These are phyloP conservation scores for Apiospora marii DNA, from an alignment of 2,329 filamentous ascomycete genomes.

Conservation along the genomic window DNA sequence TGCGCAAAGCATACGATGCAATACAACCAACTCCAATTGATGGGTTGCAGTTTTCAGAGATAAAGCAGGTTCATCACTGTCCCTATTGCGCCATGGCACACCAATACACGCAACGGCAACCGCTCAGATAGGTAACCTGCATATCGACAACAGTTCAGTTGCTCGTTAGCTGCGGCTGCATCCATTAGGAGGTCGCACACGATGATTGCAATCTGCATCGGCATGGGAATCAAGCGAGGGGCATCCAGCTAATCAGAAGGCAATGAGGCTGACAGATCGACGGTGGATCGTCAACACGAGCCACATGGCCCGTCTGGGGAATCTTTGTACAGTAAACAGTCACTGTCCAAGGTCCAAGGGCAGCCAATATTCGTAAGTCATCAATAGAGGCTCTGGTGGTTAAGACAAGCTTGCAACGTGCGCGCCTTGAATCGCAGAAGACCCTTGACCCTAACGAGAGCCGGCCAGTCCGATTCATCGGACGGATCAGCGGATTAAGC, in stretches of 20 bases:
- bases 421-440: conserved; percentile 6
- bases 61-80: neutral
- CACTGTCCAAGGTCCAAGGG: neutral
- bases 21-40: conserved; percentile 5
- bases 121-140: neutral
- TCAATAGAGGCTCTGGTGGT: neutral
- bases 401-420: conserved; percentile 12
- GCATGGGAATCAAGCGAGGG: conserved; percentile 3
- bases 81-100: neutral
- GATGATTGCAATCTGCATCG: conserved; percentile 6
- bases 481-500: conserved; percentile 14
- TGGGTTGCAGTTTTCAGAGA: neutral
- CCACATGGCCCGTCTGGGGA: conserved; percentile 16
- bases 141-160: neutral
- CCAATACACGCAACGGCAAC: neutral
- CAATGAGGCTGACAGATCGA: conserved; percentile 21
- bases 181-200: neutral
- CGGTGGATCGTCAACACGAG: conserved; percentile 15
- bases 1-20: neutral
- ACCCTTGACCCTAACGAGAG: conserved; percentile 9
- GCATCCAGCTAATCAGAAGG: conserved; percentile 12
- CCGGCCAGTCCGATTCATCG: neutral
- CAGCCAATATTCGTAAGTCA: neutral
- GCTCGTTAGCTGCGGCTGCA: neutral
- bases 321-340: neutral